Base-by-base conservation (phyloP, 768 basidiomycete species). In the Trametopsis cervina region DNA sequence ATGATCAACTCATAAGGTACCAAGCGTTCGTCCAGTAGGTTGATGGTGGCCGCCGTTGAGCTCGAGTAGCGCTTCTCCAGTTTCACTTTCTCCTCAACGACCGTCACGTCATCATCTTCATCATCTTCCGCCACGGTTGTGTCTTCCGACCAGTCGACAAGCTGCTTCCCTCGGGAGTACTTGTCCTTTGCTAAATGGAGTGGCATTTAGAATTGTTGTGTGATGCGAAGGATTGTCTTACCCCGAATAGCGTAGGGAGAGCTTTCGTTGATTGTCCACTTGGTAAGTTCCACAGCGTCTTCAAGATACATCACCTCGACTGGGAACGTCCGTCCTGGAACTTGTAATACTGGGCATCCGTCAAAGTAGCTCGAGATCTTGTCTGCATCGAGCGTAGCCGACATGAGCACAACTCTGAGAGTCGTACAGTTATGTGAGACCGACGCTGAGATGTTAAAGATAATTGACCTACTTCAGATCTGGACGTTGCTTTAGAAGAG, bases 291-390 rank as follows among this genome's bases (percentile, higher is more conserved):
- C 33, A 97, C 76, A 0, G 89, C 92, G 63, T 98, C 95, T 64
- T 99, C 95, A 15, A 98, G 70, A 63, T 80, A 98, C 38, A 76
- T 73, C 17, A 85, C 72, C 44, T 88, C 81, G 4, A 98, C 95
- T 25, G 95, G 95, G 67, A 89, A 98, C 1, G 93, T 97, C 15
- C 95, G 79, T 2, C 95, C 96, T 15, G 94, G 94, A 23, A 99
- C 88, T 50, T 84, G 81, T 11, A 98, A 71, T 15, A 82, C 78
- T 0, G 91, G 90, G 55, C 85, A 85, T 40, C 80, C 79, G n/a
- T 84, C 89, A 61, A 98, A 96, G 63, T 85, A 97, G 12, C 65
- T 68, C 10, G 93, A 88, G 35, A 98, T 80, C 69, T 93, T 93
- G 47, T 89, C 83, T 1, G 90, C 83, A 55, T 99, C 92, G 21